Evolutionary conservation across 2,329 filamentous ascomycete species (phyloP).

Genomic region (Fusarium odoratissimum): DNA sequence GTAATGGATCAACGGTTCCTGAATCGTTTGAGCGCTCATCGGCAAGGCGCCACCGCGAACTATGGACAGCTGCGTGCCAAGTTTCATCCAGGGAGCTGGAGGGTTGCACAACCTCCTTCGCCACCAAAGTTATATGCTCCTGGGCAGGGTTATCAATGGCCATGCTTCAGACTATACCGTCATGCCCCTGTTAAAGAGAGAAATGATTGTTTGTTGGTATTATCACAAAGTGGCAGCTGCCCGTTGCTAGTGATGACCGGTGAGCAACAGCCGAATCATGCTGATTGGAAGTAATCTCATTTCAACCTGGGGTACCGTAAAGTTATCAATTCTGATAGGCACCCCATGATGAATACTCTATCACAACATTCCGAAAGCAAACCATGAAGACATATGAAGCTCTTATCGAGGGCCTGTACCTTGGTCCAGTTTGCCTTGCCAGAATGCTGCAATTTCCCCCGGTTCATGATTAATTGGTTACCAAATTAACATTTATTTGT

Average conservation of each 20-base stretch:
- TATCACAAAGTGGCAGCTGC: neutral
- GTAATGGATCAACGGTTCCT: neutral
- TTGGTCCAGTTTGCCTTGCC: constrained; percentile 9
- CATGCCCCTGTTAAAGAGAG: neutral
- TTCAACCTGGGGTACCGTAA: neutral
- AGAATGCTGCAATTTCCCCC: neutral
- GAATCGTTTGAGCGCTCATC: constrained; percentile 6
- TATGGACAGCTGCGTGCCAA: constrained; percentile 32
- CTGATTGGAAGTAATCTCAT: neutral
- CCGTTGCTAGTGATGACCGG: neutral
- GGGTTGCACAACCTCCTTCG: constrained; percentile 31
- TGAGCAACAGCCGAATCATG: neutral
- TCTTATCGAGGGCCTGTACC: neutral
- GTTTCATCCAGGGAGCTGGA: constrained; percentile 33
- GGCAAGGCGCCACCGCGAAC: constrained; percentile 34
- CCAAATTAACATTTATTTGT: constrained; percentile 36
- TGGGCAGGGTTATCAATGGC: neutral
- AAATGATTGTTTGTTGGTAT: neutral
- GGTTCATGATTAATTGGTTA: constrained; percentile 40
- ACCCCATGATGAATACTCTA: neutral
- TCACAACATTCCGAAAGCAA: neutral
- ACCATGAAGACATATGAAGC: neutral
- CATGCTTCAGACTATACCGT: neutral
- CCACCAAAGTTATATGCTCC: constrained; percentile 12
- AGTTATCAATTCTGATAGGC: neutral